A percentile compares a stretch with the other conserved stretches of the same genome.
Conservation (phyloP, 495 filamentous ascomycete genomes). For the Xylaria telfairii region DNA sequence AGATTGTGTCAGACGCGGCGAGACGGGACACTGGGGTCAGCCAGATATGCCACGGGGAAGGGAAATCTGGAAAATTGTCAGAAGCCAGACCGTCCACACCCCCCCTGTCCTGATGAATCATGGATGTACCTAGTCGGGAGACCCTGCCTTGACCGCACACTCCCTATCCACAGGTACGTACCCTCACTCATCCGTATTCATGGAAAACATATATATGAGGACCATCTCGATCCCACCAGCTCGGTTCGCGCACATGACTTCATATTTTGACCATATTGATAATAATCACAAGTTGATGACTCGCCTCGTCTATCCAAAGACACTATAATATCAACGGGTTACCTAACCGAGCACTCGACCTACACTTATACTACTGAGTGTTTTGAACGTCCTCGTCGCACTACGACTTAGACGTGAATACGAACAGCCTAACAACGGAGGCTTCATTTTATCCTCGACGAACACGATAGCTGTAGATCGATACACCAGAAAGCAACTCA, state of each 20-base stretch:
- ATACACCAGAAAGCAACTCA: constrained; percentile 1
- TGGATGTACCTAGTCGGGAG: constrained; percentile 17
- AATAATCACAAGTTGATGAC: constrained; percentile 5
- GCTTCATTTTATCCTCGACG: constrained; percentile 8
- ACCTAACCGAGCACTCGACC: background rate
- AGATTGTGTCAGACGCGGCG: constrained; percentile 40
- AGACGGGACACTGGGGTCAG: constrained; percentile 28
- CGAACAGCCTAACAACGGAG: constrained; percentile 5
- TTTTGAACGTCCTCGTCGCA: background rate
- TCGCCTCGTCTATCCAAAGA: background rate
- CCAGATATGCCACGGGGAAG: constrained; percentile 24
- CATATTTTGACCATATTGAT: constrained; percentile 22
- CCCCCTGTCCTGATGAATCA: constrained; percentile 39
- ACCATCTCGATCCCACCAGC: constrained; percentile 23
- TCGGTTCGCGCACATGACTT: constrained; percentile 8
- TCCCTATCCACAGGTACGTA: constrained; percentile 25
- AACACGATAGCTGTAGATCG: constrained; percentile 25
- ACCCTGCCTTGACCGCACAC: constrained; percentile 19
- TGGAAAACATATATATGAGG: constrained; percentile 29
- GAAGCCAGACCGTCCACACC: constrained; percentile 37
- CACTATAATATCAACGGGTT: constrained; percentile 4
- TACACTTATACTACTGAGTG: background rate
- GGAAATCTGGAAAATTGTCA: constrained; percentile 39
- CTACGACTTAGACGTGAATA: background rate
- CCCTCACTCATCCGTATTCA: background rate